These are phyloP conservation scores for Penicilliopsis zonata DNA, from an alignment of 495 filamentous ascomycete species.

Conservation along the genomic window DNA sequence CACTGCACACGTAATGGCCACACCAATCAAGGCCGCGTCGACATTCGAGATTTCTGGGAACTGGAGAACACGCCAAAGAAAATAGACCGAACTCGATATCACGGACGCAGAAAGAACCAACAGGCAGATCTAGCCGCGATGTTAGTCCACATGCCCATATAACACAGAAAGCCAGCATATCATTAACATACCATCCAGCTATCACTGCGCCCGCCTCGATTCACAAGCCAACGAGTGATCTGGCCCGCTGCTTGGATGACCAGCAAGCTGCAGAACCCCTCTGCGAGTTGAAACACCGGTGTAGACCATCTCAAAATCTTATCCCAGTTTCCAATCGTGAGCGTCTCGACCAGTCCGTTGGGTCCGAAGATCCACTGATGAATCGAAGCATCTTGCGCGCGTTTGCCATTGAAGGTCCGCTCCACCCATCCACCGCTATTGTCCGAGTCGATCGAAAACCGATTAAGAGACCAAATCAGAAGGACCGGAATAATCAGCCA, in stretches of 20 bases:
- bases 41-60: slow-evolving; percentile 90
- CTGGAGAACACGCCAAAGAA: slow-evolving; percentile 85
- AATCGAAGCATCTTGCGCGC: slow-evolving; percentile 49
- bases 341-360: slow-evolving; percentile 62
- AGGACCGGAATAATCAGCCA: slow-evolving; percentile 72
- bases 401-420: slow-evolving; percentile 60
- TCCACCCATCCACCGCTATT: slow-evolving; percentile 63
- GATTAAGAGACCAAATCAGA: slow-evolving; percentile 87
- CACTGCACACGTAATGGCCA: slow-evolving; percentile 78
- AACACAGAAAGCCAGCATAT: slow-evolving; percentile 9
- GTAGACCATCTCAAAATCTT: slow-evolving; percentile 81
- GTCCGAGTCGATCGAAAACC: slow-evolving; percentile 79
- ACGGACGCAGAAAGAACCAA: slow-evolving; percentile 79
- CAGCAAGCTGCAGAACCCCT: slow-evolving; percentile 91
- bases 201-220: slow-evolving; percentile 74
- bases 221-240: slow-evolving; percentile 92
- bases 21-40: slow-evolving; percentile 89
- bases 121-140: slow-evolving; percentile 57
- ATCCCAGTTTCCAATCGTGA: slow-evolving; percentile 81
- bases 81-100: slow-evolving; percentile 90
- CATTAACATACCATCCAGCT: slow-evolving; percentile 97
- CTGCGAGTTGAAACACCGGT: slow-evolving; percentile 86
- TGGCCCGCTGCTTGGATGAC: slow-evolving; percentile 93
- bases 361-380: slow-evolving; percentile 76
- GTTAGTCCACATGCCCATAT: slow-evolving; percentile 14